phyloP scores from a whole-genome alignment of 73 alveolate genomes.

The Paramecium octaurelia region DNA sequence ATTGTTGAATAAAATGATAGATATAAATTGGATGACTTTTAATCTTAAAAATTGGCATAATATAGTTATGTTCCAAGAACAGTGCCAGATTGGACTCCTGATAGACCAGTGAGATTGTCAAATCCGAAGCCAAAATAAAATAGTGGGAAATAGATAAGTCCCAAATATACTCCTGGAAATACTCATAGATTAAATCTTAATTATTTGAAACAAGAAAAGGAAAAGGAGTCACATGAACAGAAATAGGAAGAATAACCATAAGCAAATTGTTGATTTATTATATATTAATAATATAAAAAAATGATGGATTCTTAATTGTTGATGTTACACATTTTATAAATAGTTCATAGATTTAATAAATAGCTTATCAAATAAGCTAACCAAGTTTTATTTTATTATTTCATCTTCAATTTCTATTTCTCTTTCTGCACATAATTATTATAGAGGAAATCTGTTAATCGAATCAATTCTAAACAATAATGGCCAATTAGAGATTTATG shows the following conservation, averaged over 20 bases:
- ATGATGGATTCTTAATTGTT: not conserved
- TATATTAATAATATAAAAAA: not conserved
- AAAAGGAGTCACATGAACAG: not conserved
- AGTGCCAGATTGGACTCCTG: not conserved
- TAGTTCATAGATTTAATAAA: not conserved
- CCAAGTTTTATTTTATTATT: not conserved
- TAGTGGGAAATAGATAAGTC: not conserved
- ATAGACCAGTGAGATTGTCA: not conserved
- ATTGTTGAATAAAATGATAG: not conserved
- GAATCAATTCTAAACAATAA: slow-evolving; percentile 14
- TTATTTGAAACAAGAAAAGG: not conserved
- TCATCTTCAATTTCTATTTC: not conserved
- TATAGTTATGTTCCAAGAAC: not conserved
- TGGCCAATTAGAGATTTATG: slow-evolving; percentile 40
- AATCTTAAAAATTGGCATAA: not conserved
- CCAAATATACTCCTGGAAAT: slow-evolving; percentile 28
- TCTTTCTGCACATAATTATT: not conserved
- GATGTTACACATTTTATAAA: not conserved
- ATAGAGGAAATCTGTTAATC: slow-evolving; percentile 8
- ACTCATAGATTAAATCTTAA: slow-evolving; percentile 27
- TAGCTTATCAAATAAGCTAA: not conserved
- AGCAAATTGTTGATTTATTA: not conserved
- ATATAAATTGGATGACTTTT: slow-evolving; percentile 16
- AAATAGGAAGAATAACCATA: not conserved
- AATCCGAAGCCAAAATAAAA: not conserved